Evolutionary conservation across 176 grass and related monocot species (phyloP).

Genomic region (Neostapfia colusana): DNA sequence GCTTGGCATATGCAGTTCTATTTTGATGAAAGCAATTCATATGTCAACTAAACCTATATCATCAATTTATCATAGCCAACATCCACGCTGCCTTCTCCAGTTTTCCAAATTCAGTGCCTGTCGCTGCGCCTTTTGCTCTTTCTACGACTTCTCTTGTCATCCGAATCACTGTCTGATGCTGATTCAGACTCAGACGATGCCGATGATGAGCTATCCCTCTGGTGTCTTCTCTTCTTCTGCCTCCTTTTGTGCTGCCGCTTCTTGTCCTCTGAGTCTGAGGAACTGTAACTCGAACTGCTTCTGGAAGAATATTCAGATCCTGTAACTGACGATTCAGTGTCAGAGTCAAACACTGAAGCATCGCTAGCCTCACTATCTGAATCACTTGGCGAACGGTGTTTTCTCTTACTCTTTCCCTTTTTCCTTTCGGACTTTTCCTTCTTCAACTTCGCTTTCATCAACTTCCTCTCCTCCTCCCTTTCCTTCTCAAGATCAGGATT

Average conservation of each 20-base stretch:
- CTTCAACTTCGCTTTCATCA: conserved; percentile 37
- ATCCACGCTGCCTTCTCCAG: conserved; percentile 1
- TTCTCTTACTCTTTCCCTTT: conserved; percentile 66
- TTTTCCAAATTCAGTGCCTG: conserved; percentile 31
- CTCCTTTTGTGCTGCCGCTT: conserved; percentile 50
- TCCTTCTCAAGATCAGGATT: conserved; percentile 69
- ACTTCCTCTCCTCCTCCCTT: conserved; percentile 35
- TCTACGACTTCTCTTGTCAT: conserved; percentile 55
- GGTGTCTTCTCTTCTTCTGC: conserved; percentile 63
- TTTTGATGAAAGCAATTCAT: conserved; percentile 4
- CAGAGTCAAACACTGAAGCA: conserved; percentile 67
- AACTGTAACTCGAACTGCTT: conserved; percentile 71
- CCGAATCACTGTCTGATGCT: conserved; percentile 56
- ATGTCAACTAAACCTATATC: too few relatives aligned
- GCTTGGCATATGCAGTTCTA: neutral
- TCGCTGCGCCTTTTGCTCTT: conserved; percentile 44
- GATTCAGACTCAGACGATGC: conserved; percentile 50
- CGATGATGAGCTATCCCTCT: conserved; percentile 48
- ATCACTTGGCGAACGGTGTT: conserved; percentile 47
- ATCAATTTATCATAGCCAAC: neutral
- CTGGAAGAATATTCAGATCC: conserved; percentile 59
- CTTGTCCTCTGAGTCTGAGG: conserved; percentile 62
- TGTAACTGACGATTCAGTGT: conserved; percentile 50
- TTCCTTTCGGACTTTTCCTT: conserved; percentile 33
- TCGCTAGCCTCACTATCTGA: conserved; percentile 59